These are phyloP conservation scores for Epichloe coenophiala DNA, from an alignment of 2,329 filamentous ascomycete genomes.

Conservation along the genomic window DNA sequence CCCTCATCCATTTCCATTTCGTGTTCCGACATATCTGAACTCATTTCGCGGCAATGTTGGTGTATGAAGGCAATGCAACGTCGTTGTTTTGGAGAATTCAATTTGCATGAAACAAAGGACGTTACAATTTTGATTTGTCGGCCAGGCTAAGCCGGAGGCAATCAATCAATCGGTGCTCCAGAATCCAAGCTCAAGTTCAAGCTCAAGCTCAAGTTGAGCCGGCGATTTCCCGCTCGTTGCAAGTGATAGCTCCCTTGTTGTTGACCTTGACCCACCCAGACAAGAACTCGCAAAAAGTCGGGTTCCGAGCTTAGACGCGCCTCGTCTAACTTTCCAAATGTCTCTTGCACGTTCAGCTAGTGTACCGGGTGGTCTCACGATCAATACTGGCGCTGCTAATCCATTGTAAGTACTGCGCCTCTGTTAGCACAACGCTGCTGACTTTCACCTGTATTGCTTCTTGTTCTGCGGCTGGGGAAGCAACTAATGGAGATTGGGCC, in stretches of 20 bases:
- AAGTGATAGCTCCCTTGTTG: background rate
- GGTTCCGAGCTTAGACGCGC: conserved; percentile 2
- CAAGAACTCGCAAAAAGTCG: conserved; percentile 2
- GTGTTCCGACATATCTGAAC: conserved; percentile 8
- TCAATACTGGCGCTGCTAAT: conserved; percentile 51
- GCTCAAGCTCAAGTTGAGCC: conserved; percentile 10
- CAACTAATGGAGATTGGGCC: background rate
- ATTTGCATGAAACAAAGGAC: too few relatives aligned
- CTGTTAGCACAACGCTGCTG: background rate
- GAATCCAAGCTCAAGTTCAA: background rate
- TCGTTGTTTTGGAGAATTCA: too few relatives aligned
- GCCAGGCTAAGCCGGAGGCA: too few relatives aligned
- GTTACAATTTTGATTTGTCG: too few relatives aligned
- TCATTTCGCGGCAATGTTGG: background rate
- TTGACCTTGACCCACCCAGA: background rate
- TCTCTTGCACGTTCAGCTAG: conserved; percentile 43
- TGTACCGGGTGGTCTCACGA: conserved; percentile 46
- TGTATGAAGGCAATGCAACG: too few relatives aligned
- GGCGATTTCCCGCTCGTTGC: conserved; percentile 15
- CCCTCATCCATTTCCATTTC: conserved; percentile 56
- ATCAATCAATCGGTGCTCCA: background rate
- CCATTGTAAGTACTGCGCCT: conserved; percentile 17
- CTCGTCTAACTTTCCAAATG: conserved; percentile 19
- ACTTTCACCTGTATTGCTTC: background rate
- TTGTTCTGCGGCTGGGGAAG: background rate